phyloP scores from a whole-genome alignment of 78 protist genomes.

The Dictyostelium brefeldianum region DNA sequence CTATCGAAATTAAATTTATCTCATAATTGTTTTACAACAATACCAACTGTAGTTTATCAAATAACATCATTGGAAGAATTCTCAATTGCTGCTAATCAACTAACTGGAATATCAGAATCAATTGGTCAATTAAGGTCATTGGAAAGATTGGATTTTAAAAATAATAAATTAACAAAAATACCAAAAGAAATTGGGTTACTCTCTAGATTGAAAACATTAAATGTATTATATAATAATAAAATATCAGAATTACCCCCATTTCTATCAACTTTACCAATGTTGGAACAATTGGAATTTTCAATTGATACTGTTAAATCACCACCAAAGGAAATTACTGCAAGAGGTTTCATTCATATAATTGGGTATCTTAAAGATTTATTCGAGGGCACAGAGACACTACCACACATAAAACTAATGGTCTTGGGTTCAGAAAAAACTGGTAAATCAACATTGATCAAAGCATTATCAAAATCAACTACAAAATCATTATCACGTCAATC shows the following conservation, averaged over 20 bases:
- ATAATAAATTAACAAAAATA: slow-evolving; percentile 20
- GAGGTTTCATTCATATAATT: slow-evolving; percentile 19
- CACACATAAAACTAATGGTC: slow-evolving; percentile 53
- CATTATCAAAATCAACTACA: slow-evolving; percentile 39
- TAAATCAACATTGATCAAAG: neutral
- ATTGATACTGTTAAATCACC: slow-evolving; percentile 55
- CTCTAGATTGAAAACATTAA: neutral
- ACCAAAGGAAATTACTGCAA: slow-evolving; percentile 64
- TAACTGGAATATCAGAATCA: slow-evolving; percentile 7
- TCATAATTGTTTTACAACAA: slow-evolving; percentile 18
- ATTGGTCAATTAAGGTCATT: slow-evolving; percentile 4
- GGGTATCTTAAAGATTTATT: slow-evolving; percentile 66
- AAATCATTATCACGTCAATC: slow-evolving; percentile 13
- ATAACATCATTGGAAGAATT: slow-evolving; percentile 9
- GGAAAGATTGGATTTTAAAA: slow-evolving; percentile 8
- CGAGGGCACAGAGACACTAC: slow-evolving; percentile 42
- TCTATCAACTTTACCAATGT: slow-evolving; percentile 7
- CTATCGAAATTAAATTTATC: slow-evolving; percentile 15
- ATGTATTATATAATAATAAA: slow-evolving; percentile 39
- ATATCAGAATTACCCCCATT: slow-evolving; percentile 55
- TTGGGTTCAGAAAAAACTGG: slow-evolving; percentile 62
- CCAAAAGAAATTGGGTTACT: slow-evolving; percentile 64
- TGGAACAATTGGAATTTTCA: slow-evolving; percentile 35
- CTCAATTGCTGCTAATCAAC: neutral
- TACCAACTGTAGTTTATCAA: slow-evolving; percentile 45